Evolutionary conservation across 176 grass and related monocot genomes (phyloP).

Genomic region (Carex kokanica): DNA sequence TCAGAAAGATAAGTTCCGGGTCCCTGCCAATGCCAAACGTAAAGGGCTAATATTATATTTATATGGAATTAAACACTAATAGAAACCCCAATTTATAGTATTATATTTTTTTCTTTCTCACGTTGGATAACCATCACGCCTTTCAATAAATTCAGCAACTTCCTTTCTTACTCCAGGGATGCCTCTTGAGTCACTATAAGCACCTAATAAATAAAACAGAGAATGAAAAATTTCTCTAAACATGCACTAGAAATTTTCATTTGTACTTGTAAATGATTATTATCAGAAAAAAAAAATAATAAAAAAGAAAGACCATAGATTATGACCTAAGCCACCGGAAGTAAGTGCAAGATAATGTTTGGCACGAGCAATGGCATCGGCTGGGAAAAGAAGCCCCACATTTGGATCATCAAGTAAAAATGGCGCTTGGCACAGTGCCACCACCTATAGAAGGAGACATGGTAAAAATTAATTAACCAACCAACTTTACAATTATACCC

Average conservation of each 20-base stretch:
- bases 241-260: background rate
- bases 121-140: constrained; percentile 95
- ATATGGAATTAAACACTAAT: background rate
- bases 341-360: constrained; percentile 89
- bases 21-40: constrained; percentile 51
- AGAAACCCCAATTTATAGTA: background rate
- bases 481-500: background rate
- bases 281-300: background rate
- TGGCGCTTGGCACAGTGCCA: constrained; percentile 94
- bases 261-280: background rate
- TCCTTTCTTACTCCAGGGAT: constrained; percentile 92
- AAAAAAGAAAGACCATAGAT: background rate
- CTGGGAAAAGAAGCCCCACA: constrained; percentile 86
- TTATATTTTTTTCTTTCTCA: constrained; percentile 30
- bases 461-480: background rate
- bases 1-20: constrained; percentile 89
- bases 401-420: constrained; percentile 95
- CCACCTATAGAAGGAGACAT: constrained; percentile 41
- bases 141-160: constrained; percentile 85
- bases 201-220: constrained; percentile 50
- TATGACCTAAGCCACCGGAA: constrained; percentile 77
- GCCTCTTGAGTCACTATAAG: constrained; percentile 98
- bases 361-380: constrained; percentile 84
- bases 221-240: background rate
- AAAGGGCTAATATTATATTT: constrained; percentile 17